Evolutionary conservation across 495 filamentous ascomycete species (phyloP).

Genomic region (Penicillium pancosmium): DNA sequence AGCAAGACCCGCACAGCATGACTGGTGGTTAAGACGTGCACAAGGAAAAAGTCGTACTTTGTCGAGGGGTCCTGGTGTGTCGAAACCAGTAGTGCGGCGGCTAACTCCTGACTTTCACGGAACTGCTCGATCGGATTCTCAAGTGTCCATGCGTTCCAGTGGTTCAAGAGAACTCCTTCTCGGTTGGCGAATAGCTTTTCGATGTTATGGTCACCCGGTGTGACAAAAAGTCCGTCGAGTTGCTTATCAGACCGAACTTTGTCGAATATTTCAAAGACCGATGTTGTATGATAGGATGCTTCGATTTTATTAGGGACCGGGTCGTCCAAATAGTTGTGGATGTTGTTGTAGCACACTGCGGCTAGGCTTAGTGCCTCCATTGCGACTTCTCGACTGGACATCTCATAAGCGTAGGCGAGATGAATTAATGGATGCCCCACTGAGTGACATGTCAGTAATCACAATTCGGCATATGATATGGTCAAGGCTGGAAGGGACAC

Average conservation of each 20-base stretch:
- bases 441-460: constrained; percentile 35
- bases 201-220: constrained; percentile 65
- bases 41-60: constrained; percentile 81
- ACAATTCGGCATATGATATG: not conserved
- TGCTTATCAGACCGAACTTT: constrained; percentile 53
- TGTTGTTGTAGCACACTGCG: constrained; percentile 69
- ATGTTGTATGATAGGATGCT: constrained; percentile 52
- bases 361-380: constrained; percentile 80
- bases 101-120: constrained; percentile 74
- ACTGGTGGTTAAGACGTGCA: constrained; percentile 78
- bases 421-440: constrained; percentile 90
- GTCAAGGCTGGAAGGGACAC: constrained; percentile 31
- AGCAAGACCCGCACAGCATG: constrained; percentile 87
- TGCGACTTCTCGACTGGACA: constrained; percentile 74
- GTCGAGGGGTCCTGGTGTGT: constrained; percentile 44
- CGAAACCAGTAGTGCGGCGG: constrained; percentile 69
- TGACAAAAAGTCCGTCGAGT: constrained; percentile 59
- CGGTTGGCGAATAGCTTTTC: constrained; percentile 65
- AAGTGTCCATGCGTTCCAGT: constrained; percentile 86
- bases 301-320: constrained; percentile 60
- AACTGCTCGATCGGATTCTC: constrained; percentile 69
- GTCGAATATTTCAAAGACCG: constrained; percentile 67
- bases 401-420: constrained; percentile 83
- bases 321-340: constrained; percentile 80
- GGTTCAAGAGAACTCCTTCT: constrained; percentile 71